These are phyloP conservation scores for Candolleomyces aberdarensis DNA, from an alignment of 768 basidiomycete species.

Conservation along the genomic window DNA sequence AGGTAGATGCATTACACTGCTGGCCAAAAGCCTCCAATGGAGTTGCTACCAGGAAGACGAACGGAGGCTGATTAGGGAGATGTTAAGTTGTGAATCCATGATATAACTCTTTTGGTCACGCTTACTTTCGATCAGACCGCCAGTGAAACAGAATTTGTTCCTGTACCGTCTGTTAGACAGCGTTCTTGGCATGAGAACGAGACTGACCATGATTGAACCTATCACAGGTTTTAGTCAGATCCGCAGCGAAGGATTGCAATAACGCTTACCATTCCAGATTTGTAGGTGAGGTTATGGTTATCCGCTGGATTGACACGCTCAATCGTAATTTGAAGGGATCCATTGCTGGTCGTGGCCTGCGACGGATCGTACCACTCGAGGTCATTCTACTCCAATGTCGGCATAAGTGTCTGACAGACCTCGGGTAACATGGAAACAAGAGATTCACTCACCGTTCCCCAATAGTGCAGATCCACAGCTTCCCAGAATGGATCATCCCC, in stretches of 20 bases:
- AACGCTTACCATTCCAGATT: slow-evolving; percentile 43
- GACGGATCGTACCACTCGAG: slow-evolving; percentile 78
- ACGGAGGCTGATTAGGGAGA: slow-evolving; percentile 39
- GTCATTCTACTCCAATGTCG: slow-evolving; percentile 37
- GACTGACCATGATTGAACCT: slow-evolving; percentile 33
- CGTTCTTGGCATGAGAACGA: no score
- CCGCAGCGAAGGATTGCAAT: neutral
- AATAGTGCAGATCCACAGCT: slow-evolving; percentile 64
- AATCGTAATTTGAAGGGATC: slow-evolving; percentile 69
- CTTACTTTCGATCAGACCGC: slow-evolving; percentile 58
- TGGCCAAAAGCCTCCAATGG: slow-evolving; percentile 37
- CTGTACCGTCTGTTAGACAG: slow-evolving; percentile 42
- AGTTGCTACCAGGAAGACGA: slow-evolving; percentile 66
- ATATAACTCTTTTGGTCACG: slow-evolving; percentile 3
- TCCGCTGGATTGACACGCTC: slow-evolving; percentile 36
- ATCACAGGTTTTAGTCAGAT: neutral
- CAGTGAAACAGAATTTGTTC: slow-evolving; percentile 75
- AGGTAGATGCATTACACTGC: slow-evolving; percentile 24
- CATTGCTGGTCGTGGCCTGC: slow-evolving; percentile 61
- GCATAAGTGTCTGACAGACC: neutral
- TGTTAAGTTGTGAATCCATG: neutral
- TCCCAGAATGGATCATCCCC: slow-evolving; percentile 67
- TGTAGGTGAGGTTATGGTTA: slow-evolving; percentile 73
- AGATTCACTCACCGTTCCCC: slow-evolving; percentile 44
- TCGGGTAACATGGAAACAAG: neutral